Conservation (phyloP, 495 filamentous ascomycete genomes). For the Polyplosphaeria fusca region DNA sequence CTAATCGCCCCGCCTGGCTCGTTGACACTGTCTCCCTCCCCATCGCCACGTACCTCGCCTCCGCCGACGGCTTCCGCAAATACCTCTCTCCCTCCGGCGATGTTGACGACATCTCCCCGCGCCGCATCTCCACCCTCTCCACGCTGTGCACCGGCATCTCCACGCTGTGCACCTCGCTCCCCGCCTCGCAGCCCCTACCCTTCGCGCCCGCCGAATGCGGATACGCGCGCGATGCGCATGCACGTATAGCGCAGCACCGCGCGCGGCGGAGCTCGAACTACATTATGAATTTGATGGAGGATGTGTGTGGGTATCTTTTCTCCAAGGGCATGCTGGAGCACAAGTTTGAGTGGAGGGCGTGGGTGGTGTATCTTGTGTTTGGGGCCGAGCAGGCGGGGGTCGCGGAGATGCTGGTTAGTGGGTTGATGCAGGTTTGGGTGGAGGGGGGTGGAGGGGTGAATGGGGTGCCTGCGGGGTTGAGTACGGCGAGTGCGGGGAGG, state of each 20-base stretch:
- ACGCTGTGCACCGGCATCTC: constrained; percentile 11
- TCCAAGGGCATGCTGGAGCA: not conserved
- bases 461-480: constrained; percentile 17
- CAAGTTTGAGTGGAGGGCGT: constrained; percentile 14
- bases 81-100: constrained; percentile 8
- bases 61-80: constrained; percentile 2
- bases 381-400: constrained; percentile 7
- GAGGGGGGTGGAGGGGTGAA: constrained; percentile 25
- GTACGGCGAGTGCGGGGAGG: constrained; percentile 7
- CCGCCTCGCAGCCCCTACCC: not conserved
- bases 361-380: constrained; percentile 24
- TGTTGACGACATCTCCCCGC: constrained; percentile 1
- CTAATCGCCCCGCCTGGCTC: not conserved
- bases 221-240: constrained; percentile 6
- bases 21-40: constrained; percentile 16
- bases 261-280: constrained; percentile 9
- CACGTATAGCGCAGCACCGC: constrained; percentile 13
- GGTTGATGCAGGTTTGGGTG: constrained; percentile 20
- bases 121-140: not conserved
- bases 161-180: not conserved
- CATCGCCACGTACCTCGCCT: not conserved
- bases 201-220: constrained; percentile 18
- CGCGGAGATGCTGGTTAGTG: constrained; percentile 25
- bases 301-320: constrained; percentile 11
- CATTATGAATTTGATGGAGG: constrained; percentile 20